A percentile compares a stretch with the other conserved stretches of the same genome.
phyloP scores from a whole-genome alignment of 805 yeast species.

The Teunomyces tritomae region DNA sequence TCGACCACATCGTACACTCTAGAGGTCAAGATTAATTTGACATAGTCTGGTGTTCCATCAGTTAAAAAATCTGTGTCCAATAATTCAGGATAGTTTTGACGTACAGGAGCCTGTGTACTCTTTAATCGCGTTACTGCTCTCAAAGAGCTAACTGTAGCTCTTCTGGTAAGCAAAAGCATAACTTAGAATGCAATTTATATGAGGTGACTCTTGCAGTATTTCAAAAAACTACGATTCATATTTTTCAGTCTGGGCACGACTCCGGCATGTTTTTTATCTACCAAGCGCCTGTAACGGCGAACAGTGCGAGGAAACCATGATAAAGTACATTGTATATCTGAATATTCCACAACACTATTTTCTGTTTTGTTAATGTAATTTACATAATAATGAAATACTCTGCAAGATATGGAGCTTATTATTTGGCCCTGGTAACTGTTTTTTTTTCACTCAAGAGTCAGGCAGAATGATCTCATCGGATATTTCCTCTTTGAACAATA shows the following conservation, averaged over 20 bases:
- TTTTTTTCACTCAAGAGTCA: too few relatives aligned
- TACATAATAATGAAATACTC: too few relatives aligned
- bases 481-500: too few relatives aligned
- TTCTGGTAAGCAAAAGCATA: background rate
- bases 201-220: background rate
- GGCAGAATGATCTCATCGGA: too few relatives aligned
- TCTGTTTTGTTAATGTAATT: too few relatives aligned
- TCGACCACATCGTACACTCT: slow-evolving; percentile 92
- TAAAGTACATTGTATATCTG: too few relatives aligned
- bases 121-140: background rate
- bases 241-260: slow-evolving; percentile 2
- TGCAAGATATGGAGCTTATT: too few relatives aligned
- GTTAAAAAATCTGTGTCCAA: slow-evolving; percentile 50
- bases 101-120: background rate
- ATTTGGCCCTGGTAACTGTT: too few relatives aligned
- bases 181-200: background rate
- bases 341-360: too few relatives aligned
- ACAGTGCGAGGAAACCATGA: too few relatives aligned
- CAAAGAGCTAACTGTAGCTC: background rate
- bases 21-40: slow-evolving; percentile 84
- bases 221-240: background rate
- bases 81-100: slow-evolving; percentile 44
- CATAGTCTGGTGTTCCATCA: slow-evolving; percentile 85
- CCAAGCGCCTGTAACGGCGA: background rate
- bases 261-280: background rate